Evolutionary conservation across 768 basidiomycete genomes (phyloP).

Genomic region (Fomitopsis pulvina): DNA sequence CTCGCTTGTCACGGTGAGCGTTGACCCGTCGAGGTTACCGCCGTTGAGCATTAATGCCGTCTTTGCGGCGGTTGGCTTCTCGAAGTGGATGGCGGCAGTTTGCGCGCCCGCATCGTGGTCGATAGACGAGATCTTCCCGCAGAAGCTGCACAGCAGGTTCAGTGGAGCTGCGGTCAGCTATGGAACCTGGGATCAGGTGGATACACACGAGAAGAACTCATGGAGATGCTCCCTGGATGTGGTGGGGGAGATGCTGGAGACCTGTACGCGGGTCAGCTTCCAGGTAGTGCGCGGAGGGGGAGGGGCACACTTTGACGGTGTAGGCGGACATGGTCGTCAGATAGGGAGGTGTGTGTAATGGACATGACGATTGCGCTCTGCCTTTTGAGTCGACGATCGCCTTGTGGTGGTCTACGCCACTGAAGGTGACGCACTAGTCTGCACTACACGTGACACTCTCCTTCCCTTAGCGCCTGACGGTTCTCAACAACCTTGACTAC

Average conservation of each 20-base stretch:
- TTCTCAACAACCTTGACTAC: no score
- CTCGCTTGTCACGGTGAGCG: conserved; percentile 67
- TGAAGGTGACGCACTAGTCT: not conserved
- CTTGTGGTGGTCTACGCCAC: not conserved
- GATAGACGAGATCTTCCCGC: conserved; percentile 79
- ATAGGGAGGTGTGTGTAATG: not conserved
- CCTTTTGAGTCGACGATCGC: not conserved
- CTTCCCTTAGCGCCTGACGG: no score
- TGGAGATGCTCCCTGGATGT: conserved; percentile 65
- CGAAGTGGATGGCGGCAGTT: conserved; percentile 73
- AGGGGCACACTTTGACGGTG: conserved; percentile 13
- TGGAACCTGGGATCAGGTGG: not conserved
- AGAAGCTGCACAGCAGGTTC: conserved; percentile 49
- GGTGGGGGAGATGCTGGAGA: conserved; percentile 58
- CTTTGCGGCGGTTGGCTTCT: conserved; percentile 76
- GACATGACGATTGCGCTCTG: not conserved
- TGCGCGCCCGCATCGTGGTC: conserved; percentile 40
- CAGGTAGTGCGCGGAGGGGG: not conserved
- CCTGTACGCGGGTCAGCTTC: conserved; percentile 34
- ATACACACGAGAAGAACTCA: conserved; percentile 73
- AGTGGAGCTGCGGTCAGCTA: conserved; percentile 7
- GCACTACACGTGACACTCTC: no score
- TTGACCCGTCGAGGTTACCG: conserved; percentile 67
- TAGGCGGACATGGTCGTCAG: conserved; percentile 15
- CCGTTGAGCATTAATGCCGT: conserved; percentile 84